Conservation (phyloP, 495 filamentous ascomycete genomes). For the Apodospora peruviana region DNA sequence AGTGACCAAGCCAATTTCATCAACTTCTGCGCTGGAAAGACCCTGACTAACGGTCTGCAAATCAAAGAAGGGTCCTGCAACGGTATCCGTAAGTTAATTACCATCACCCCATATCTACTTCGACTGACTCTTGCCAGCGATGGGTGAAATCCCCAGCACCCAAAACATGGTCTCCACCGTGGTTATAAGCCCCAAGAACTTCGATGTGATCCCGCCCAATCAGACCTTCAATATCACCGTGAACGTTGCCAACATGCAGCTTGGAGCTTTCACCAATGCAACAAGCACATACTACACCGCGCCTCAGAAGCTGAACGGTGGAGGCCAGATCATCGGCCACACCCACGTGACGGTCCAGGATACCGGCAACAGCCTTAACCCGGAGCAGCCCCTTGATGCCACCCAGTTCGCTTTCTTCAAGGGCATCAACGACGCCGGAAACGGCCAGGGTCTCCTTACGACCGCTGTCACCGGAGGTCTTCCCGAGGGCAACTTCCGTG, state of each 20-base stretch:
- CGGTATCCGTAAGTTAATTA: conserved; percentile 55
- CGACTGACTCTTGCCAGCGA: conserved; percentile 32
- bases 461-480: conserved; percentile 58
- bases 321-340: conserved; percentile 60
- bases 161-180: conserved; percentile 63
- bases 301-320: conserved; percentile 53
- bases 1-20: conserved; percentile 59
- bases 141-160: conserved; percentile 65
- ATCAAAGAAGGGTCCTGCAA: conserved; percentile 64
- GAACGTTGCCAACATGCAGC: conserved; percentile 53
- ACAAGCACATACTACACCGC: conserved; percentile 61
- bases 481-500: conserved; percentile 60
- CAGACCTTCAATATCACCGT: conserved; percentile 54
- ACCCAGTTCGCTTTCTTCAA: conserved; percentile 68
- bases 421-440: conserved; percentile 66
- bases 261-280: conserved; percentile 64
- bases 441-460: conserved; percentile 54
- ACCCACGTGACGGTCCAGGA: conserved; percentile 68
- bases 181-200: conserved; percentile 49
- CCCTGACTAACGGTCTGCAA: conserved; percentile 65
- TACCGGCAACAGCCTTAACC: conserved; percentile 46
- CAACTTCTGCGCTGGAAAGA: conserved; percentile 63
- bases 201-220: conserved; percentile 40
- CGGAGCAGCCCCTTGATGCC: conserved; percentile 47
- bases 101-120: conserved; percentile 9